phyloP scores from a whole-genome alignment of 139 green algal species.

The Chlamydomonas urium region DNA sequence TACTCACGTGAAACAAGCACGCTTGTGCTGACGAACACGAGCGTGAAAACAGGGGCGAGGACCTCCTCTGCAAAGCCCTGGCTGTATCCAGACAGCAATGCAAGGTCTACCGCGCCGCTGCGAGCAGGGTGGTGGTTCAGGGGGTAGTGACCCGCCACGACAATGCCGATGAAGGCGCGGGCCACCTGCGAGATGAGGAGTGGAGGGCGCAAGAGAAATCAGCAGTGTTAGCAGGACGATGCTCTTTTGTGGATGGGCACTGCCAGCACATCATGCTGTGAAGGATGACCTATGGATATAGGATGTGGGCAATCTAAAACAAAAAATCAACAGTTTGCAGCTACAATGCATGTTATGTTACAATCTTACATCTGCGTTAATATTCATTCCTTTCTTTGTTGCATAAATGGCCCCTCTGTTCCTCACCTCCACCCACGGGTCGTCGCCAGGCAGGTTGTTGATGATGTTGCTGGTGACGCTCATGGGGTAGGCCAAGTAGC shows the following conservation, averaged over 20 bases:
- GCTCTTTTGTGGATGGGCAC: too few species aligned
- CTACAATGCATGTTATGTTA: too few species aligned
- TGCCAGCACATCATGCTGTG: too few species aligned
- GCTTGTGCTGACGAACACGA: conserved; percentile 9
- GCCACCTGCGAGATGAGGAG: conserved; percentile 46
- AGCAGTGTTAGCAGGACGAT: too few species aligned
- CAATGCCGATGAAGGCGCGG: conserved; percentile 45
- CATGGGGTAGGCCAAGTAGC: conserved; percentile 61
- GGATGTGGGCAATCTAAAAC: too few species aligned
- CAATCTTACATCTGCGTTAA: too few species aligned
- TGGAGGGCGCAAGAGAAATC: too few species aligned
- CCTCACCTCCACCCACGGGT: conserved; percentile 29
- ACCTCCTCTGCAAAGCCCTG: not conserved
- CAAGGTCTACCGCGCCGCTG: conserved; percentile 6
- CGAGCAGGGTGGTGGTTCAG: conserved; percentile 65
- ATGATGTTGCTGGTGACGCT: conserved; percentile 60
- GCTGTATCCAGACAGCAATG: conserved; percentile 3
- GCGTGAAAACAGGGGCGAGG: conserved; percentile 17
- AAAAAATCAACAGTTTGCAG: too few species aligned
- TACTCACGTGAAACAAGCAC: conserved; percentile 4
- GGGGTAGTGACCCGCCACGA: conserved; percentile 57
- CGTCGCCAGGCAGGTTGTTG: conserved; percentile 47
- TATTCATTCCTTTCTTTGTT: too few species aligned
- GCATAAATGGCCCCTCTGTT: too few species aligned
- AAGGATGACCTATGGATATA: too few species aligned